Evolutionary conservation across 2,329 filamentous ascomycete genomes (phyloP), one percentile per base, ranked within the genome.

Genomic region (Penicillium sumatraense): DNA sequence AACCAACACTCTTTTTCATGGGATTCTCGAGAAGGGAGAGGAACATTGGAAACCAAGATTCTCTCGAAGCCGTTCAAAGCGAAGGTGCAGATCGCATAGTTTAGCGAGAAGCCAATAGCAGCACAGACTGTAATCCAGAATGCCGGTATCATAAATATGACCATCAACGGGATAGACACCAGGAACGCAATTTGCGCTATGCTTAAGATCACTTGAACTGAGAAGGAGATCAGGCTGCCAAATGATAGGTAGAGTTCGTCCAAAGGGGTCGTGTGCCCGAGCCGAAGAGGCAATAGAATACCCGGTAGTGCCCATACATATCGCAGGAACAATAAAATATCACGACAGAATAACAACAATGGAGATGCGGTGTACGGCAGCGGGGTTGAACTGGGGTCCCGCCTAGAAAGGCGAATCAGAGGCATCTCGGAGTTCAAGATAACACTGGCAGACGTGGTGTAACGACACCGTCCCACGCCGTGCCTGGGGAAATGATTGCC

Each of bases 1-100:
- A 93, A 80, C 90, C 90, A 93, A 65, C 87, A 83, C 73, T 93
- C 89, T 49, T 85, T 78, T 10, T 78, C 76, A 68, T 77, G 72
- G n/a, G 67, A 78, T 0, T 78, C 77, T 16, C 35, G 48, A 42
- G 57, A 50, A 11, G 53, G 31, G 2, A 65, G 51, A 5, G 61
- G 59, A 2, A 61, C 65, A 16, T 55, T 49, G 14, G 72, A 70
- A 1, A 72, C 72, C 14, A 78, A 70, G 1, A 85, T 79, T 58
- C 83, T 85, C 51, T 82, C 75, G 2, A 80, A 75, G 38, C 75
- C 72, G 53, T 79, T 80, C 49, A 75, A 54, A 14, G 73, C 29
- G 2, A 72, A 31, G 20, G 63, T 60, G 48, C 71, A 71, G 20
- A 75, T 54, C 1, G 35, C 58, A 47, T 65, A 61, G 45, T 72